These are phyloP conservation scores for Suillus placidus DNA, from an alignment of 768 basidiomycete species.

Conservation along the genomic window DNA sequence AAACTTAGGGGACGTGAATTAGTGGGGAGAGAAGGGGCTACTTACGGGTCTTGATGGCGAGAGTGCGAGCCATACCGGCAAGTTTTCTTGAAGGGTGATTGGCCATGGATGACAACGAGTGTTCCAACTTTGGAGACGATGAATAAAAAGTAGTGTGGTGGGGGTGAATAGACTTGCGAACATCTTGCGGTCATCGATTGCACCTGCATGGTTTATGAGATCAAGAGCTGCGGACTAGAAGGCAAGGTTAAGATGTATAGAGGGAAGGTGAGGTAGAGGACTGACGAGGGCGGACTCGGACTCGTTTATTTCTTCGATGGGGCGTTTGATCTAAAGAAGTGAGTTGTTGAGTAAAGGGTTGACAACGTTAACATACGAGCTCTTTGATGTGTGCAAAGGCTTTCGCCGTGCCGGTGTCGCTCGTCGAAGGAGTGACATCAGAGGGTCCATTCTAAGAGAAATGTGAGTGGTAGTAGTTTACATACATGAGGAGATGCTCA, in stretches of 20 bases:
- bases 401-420: slow-evolving; percentile 24
- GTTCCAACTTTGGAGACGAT: slow-evolving; percentile 58
- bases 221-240: slow-evolving; percentile 64
- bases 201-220: slow-evolving; percentile 55
- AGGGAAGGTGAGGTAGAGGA: neutral
- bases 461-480: neutral
- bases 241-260: neutral
- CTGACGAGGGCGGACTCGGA: slow-evolving; percentile 30
- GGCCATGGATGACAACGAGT: slow-evolving; percentile 65
- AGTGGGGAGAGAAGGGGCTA: slow-evolving; percentile 9
- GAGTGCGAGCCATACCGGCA: slow-evolving; percentile 42
- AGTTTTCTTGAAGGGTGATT: slow-evolving; percentile 51
- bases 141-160: neutral
- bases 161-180: slow-evolving; percentile 46
- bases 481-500: slow-evolving; percentile 6
- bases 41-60: slow-evolving; percentile 58
- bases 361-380: slow-evolving; percentile 21
- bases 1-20: slow-evolving; percentile 2
- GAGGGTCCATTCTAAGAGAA: slow-evolving; percentile 9
- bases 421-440: slow-evolving; percentile 15
- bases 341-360: slow-evolving; percentile 1
- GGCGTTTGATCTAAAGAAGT: slow-evolving; percentile 29
- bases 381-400: slow-evolving; percentile 33
- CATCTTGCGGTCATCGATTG: slow-evolving; percentile 78
- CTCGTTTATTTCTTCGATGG: slow-evolving; percentile 33